phyloP scores from a whole-genome alignment of 192 early-diverging fungal genomes.

The Gigaspora rosea region DNA sequence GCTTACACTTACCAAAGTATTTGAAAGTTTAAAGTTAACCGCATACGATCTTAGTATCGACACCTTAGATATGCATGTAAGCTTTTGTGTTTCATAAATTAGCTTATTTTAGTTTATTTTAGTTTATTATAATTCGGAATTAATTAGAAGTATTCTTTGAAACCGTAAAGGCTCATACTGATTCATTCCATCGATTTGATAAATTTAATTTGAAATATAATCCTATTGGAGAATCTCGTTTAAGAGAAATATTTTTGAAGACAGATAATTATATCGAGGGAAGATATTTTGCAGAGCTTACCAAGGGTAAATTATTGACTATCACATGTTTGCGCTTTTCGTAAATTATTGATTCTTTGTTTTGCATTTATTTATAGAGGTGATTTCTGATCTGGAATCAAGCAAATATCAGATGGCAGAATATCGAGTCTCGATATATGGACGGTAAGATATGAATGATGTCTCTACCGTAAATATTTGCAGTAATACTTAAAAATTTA shows the following conservation, averaged over 20 bases:
- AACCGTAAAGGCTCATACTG: conserved; percentile 76
- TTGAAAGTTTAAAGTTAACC: conserved; percentile 85
- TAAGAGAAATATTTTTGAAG: conserved; percentile 95
- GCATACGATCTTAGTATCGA: conserved; percentile 95
- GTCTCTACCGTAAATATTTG: background rate
- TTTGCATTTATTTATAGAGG: conserved; percentile 55
- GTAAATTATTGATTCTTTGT: background rate
- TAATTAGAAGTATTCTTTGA: background rate
- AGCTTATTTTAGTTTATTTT: too few species aligned
- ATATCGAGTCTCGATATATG: conserved; percentile 94
- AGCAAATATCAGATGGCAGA: conserved; percentile 96
- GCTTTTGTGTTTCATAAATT: background rate
- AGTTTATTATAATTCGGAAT: too few species aligned
- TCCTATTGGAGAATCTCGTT: conserved; percentile 90
- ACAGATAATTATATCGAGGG: conserved; percentile 90
- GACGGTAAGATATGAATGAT: conserved; percentile 52
- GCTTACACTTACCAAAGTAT: conserved; percentile 81
- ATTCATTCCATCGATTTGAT: conserved; percentile 95
- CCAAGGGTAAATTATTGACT: conserved; percentile 59
- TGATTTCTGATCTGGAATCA: conserved; percentile 84
- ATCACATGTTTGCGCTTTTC: background rate
- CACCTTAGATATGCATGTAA: conserved; percentile 93
- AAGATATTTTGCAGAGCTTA: conserved; percentile 87
- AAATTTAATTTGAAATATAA: conserved; percentile 98
- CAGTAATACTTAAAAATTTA: background rate